phyloP scores from a whole-genome alignment of 805 yeast species.

The Kregervanrija delftensis region DNA sequence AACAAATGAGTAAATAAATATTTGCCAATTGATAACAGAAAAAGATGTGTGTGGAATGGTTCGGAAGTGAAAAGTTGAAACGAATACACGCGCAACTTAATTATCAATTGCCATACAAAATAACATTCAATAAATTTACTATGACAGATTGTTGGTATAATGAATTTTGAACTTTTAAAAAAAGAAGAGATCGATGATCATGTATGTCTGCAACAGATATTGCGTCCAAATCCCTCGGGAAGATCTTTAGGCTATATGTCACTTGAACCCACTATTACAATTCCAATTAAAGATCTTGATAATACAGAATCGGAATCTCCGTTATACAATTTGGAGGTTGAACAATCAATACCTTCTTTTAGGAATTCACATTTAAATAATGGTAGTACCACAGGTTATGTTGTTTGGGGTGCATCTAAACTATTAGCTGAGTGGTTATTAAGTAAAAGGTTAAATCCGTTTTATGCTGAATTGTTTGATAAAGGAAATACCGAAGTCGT shows the following conservation, averaged over 20 bases:
- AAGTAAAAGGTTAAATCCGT: slow-evolving; percentile 24
- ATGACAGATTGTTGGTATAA: not conserved
- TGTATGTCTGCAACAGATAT: not conserved
- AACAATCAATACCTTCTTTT: slow-evolving; percentile 29
- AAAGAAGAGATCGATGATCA: not conserved
- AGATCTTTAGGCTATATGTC: not conserved
- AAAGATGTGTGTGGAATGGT: not conserved
- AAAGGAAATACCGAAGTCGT: slow-evolving; percentile 26
- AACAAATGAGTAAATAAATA: not conserved
- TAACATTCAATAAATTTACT: not conserved
- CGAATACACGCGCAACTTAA: too few relatives aligned
- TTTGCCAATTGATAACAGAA: not conserved
- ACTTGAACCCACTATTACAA: not conserved
- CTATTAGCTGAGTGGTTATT: slow-evolving; percentile 48
- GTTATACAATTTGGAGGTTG: slow-evolving; percentile 6
- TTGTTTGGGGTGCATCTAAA: slow-evolving; percentile 51
- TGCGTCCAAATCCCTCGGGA: not conserved
- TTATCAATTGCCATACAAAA: not conserved
- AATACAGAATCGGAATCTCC: too few relatives aligned
- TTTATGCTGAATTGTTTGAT: slow-evolving; percentile 14
- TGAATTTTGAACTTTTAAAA: not conserved
- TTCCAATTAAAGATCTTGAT: not conserved
- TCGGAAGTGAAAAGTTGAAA: not conserved
- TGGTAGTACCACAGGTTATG: slow-evolving; percentile 53
- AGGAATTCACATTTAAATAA: slow-evolving; percentile 26